Percentiles rank a stretch among this genome's conserved stretches.
phyloP scores from a whole-genome alignment of 345 rosid species.

The Microthlaspi erraticum region DNA sequence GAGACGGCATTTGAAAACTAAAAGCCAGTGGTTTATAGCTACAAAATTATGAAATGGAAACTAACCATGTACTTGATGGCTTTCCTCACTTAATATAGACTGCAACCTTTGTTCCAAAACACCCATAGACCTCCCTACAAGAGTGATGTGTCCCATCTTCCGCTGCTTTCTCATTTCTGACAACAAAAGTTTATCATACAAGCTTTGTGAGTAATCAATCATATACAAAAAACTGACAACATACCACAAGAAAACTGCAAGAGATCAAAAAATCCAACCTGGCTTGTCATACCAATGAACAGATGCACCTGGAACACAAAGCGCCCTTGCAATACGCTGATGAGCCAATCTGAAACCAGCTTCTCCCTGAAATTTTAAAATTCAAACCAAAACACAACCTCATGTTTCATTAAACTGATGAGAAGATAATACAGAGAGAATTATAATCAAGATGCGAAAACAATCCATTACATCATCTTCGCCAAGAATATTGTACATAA shows the following conservation, averaged over 20 bases:
- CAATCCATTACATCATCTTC: constrained; percentile 72
- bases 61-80: constrained; percentile 56
- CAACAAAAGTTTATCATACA: background rate
- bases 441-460: background rate
- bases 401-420: constrained; percentile 12
- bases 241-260: constrained; percentile 5
- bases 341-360: constrained; percentile 73
- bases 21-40: background rate
- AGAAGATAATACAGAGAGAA: background rate
- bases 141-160: constrained; percentile 94
- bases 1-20: background rate
- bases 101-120: constrained; percentile 63
- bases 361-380: constrained; percentile 66
- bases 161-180: constrained; percentile 92
- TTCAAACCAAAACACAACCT: background rate
- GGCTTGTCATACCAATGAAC: constrained; percentile 98
- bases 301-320: constrained; percentile 69
- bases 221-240: constrained; percentile 7
- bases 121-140: constrained; percentile 76
- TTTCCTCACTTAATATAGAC: constrained; percentile 58
- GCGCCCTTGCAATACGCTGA: constrained; percentile 67
- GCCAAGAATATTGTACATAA: constrained; percentile 91
- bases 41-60: constrained; percentile 27
- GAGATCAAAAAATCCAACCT: constrained; percentile 55
- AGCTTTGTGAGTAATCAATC: background rate